Conservation (phyloP, 2,329 filamentous ascomycete species). For the Fusarium clavum region DNA sequence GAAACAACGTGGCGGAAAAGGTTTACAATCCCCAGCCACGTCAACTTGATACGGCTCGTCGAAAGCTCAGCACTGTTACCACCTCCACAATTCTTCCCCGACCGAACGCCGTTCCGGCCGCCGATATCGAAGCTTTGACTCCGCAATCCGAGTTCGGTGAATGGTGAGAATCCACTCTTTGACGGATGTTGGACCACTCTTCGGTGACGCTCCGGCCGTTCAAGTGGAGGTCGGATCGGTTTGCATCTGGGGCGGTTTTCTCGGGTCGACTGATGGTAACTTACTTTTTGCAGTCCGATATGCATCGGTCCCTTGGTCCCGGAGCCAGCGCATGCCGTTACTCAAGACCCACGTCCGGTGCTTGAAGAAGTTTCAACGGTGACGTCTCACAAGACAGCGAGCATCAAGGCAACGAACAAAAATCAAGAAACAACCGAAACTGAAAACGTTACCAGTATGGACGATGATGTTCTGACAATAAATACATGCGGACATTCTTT, state of each 20-base stretch:
- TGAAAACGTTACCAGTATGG: neutral
- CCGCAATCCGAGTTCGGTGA: conserved; percentile 41
- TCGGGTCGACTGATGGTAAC: conserved; percentile 7
- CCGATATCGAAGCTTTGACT: conserved; percentile 36
- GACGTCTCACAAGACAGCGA: conserved; percentile 6
- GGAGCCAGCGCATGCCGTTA: conserved; percentile 39
- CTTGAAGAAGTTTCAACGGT: conserved; percentile 34
- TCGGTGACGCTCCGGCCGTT: neutral
- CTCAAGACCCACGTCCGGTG: conserved; percentile 21
- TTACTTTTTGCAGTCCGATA: conserved; percentile 45
- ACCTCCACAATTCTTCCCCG: conserved; percentile 37
- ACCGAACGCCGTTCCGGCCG: conserved; percentile 8
- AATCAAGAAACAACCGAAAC: neutral
- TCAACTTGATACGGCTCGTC: conserved; percentile 43
- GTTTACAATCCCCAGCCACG: conserved; percentile 38
- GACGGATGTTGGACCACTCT: neutral
- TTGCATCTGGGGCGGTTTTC: neutral
- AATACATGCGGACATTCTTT: conserved; percentile 55
- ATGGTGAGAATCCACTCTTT: conserved; percentile 39
- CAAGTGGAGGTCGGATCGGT: conserved; percentile 4
- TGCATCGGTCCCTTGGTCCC: conserved; percentile 50
- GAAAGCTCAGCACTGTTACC: conserved; percentile 48
- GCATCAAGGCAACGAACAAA: neutral
- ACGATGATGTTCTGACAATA: conserved; percentile 52
- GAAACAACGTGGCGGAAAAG: conserved; percentile 17